Evolutionary conservation across 1,284 basidiomycete genomes (phyloP).

Genomic region (Melampsora larici-populina): DNA sequence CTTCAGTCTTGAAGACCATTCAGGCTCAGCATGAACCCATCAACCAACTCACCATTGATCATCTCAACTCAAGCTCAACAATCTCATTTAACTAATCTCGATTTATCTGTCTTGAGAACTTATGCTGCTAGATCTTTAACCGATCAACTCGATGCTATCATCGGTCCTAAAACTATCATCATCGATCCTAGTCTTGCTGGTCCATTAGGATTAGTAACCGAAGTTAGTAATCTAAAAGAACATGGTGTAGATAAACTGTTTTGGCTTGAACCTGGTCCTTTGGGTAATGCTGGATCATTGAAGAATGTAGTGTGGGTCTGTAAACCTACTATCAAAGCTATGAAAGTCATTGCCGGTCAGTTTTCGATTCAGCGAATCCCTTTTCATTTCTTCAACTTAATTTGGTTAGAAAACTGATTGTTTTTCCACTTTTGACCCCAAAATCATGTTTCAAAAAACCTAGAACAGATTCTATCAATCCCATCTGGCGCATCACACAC

Average conservation of each 20-base stretch:
- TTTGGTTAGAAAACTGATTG: not conserved
- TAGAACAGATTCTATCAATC: slow-evolving; percentile 71
- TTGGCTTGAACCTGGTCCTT: slow-evolving; percentile 86
- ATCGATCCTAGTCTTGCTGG: slow-evolving; percentile 83
- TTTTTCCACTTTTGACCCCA: not conserved
- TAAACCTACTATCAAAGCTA: slow-evolving; percentile 76
- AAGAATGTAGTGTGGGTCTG: slow-evolving; percentile 91
- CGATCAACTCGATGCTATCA: slow-evolving; percentile 58
- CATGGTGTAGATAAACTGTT: slow-evolving; percentile 99
- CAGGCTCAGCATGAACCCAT: too few species aligned
- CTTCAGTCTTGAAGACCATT: too few species aligned
- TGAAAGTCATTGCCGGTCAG: slow-evolving; percentile 84
- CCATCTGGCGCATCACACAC: slow-evolving; percentile 60
- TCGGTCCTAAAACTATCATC: slow-evolving; percentile 91
- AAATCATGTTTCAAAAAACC: slow-evolving; percentile 43
- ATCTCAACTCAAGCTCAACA: not conserved
- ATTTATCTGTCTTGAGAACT: slow-evolving; percentile 36
- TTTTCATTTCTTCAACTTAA: not conserved
- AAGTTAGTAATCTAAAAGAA: slow-evolving; percentile 88
- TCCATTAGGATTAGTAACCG: slow-evolving; percentile 85
- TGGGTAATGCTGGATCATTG: slow-evolving; percentile 67
- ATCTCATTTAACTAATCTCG: slow-evolving; percentile 27
- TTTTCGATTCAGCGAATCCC: slow-evolving; percentile 38
- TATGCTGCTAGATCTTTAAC: slow-evolving; percentile 37
- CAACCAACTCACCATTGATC: not conserved